These are phyloP conservation scores for Volvariella surrecta DNA, from an alignment of 1,284 basidiomycete genomes.

Conservation along the genomic window DNA sequence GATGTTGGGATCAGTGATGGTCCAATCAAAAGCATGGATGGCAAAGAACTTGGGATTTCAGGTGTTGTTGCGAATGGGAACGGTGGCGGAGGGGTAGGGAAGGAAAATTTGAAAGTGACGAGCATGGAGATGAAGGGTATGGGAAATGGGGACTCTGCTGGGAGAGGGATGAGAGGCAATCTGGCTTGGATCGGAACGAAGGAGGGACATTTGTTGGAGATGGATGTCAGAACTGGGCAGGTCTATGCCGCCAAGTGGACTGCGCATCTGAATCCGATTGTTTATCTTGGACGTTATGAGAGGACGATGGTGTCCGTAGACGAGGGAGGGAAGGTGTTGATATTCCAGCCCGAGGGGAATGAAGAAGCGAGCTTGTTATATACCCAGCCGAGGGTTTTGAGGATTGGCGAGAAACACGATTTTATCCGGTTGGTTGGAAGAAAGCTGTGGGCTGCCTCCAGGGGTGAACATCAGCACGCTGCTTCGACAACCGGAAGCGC, in stretches of 20 bases:
- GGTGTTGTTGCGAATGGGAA: neutral
- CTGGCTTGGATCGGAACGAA: constrained; percentile 84
- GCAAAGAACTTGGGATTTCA: constrained; percentile 42
- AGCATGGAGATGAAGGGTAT: constrained; percentile 62
- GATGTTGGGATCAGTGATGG: constrained; percentile 41
- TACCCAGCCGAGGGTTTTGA: constrained; percentile 51
- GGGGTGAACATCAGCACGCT: constrained; percentile 35
- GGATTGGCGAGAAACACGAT: constrained; percentile 75
- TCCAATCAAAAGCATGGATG: constrained; percentile 48
- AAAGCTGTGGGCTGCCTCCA: constrained; percentile 74
- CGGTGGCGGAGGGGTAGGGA: neutral
- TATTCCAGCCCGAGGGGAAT: constrained; percentile 45
- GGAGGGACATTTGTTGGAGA: constrained; percentile 79
- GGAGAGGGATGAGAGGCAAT: constrained; percentile 28
- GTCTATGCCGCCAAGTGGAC: constrained; percentile 49
- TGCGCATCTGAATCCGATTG: constrained; percentile 61
- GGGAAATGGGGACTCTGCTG: constrained; percentile 22
- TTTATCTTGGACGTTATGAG: constrained; percentile 65
- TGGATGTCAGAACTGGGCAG: constrained; percentile 58
- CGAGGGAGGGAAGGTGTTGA: constrained; percentile 73
- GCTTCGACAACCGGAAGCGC: no score
- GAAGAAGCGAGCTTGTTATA: constrained; percentile 29
- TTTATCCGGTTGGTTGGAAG: constrained; percentile 70
- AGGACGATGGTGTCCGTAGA: constrained; percentile 72
- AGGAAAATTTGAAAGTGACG: constrained; percentile 64